Conservation (phyloP, 2,329 filamentous ascomycete genomes). For the Ceratocystis huliohia region DNA sequence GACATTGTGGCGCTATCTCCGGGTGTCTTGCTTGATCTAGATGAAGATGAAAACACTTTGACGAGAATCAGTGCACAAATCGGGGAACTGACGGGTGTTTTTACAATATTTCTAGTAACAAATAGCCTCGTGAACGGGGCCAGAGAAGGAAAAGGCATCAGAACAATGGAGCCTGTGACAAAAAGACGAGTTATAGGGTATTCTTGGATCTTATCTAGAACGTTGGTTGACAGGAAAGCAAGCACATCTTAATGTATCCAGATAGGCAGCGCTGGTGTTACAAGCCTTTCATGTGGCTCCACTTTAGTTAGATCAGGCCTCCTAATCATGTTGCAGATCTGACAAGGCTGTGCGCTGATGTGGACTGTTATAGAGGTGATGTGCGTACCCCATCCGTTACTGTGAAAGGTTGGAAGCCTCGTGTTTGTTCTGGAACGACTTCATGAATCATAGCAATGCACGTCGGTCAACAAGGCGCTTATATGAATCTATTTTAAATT, state of each 20-base stretch:
- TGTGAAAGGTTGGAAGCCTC: background rate
- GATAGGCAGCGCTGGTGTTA: background rate
- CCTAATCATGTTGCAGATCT: background rate
- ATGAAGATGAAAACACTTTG: conserved; percentile 6
- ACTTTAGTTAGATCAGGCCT: background rate
- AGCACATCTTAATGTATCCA: too few relatives aligned
- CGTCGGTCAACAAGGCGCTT: background rate
- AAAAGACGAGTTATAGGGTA: background rate
- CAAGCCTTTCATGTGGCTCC: background rate
- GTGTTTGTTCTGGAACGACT: background rate
- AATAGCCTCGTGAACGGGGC: background rate
- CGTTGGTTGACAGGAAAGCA: too few relatives aligned
- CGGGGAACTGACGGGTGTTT: background rate
- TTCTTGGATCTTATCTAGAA: too few relatives aligned
- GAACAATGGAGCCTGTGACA: background rate
- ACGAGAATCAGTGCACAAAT: background rate
- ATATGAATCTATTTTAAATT: background rate
- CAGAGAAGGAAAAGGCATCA: background rate
- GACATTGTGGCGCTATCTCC: background rate
- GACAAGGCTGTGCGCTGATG: background rate
- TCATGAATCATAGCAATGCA: background rate
- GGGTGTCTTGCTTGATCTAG: background rate
- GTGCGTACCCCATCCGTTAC: background rate
- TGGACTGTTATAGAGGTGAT: background rate
- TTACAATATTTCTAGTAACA: background rate